A percentile compares a stretch with the other conserved stretches of the same genome.
phyloP scores from a whole-genome alignment of 2,329 filamentous ascomycete genomes.

The Drechslerella coelobrocha region DNA sequence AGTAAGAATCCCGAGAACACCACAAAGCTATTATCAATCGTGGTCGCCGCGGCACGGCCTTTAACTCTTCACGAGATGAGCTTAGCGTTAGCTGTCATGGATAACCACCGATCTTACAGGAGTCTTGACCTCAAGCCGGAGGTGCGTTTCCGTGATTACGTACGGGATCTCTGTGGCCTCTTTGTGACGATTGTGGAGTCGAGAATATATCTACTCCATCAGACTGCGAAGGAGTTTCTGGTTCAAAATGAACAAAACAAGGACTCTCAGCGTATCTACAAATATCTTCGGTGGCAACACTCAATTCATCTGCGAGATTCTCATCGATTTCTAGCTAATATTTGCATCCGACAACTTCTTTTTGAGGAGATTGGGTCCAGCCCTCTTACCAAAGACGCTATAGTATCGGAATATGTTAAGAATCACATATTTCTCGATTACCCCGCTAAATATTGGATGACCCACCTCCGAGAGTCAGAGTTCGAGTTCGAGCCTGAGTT shows the following conservation, averaged over 20 bases:
- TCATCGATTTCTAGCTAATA: constrained; percentile 4
- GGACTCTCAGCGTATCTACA: neutral
- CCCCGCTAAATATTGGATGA: constrained; percentile 11
- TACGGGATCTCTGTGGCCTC: constrained; percentile 39
- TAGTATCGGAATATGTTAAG: neutral
- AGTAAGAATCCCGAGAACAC: constrained; percentile 5
- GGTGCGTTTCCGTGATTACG: neutral
- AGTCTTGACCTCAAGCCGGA: neutral
- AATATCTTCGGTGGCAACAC: constrained; percentile 9
- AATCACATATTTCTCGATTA: constrained; percentile 13
- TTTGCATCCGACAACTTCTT: constrained; percentile 11
- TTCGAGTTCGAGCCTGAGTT: neutral
- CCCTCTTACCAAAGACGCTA: neutral
- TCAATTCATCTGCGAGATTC: constrained; percentile 15
- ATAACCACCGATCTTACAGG: neutral
- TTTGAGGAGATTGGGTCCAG: constrained; percentile 6
- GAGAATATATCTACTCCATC: constrained; percentile 43
- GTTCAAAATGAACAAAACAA: neutral
- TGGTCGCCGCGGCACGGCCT: constrained; percentile 16
- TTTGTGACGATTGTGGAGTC: constrained; percentile 39
- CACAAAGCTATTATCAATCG: constrained; percentile 12
- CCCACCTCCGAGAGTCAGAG: neutral
- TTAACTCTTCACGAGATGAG: constrained; percentile 27
- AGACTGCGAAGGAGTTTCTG: constrained; percentile 48
- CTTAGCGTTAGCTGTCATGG: constrained; percentile 16